Conservation (phyloP, 805 yeast species). For the Jamesozyma lodderae region DNA sequence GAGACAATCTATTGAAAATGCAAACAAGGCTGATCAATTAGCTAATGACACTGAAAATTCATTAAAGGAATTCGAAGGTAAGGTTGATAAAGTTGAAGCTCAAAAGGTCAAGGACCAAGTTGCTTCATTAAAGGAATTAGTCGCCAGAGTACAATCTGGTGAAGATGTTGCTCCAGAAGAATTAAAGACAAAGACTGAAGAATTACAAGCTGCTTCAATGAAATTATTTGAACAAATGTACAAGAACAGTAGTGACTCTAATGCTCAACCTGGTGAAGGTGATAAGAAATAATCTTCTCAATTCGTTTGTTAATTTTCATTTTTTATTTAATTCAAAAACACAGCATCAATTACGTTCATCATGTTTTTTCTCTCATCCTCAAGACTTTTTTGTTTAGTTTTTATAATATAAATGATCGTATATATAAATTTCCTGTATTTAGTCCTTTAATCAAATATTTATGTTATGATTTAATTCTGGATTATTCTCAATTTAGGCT, state of each 20-base stretch:
- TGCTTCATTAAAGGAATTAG: slow-evolving; percentile 51
- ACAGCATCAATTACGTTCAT: background rate
- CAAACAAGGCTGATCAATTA: slow-evolving; percentile 68
- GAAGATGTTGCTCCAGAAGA: slow-evolving; percentile 47
- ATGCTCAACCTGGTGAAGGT: slow-evolving; percentile 9
- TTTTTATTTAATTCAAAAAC: background rate
- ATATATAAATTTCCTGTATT: slow-evolving; percentile 10
- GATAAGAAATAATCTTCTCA: slow-evolving; percentile 2
- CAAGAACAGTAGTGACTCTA: slow-evolving; percentile 26
- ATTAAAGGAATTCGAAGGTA: slow-evolving; percentile 61
- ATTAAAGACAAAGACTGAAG: slow-evolving; percentile 65
- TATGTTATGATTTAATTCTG: too few relatives aligned
- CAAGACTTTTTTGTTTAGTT: background rate
- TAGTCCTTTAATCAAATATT: too few relatives aligned
- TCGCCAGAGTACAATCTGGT: slow-evolving; percentile 57
- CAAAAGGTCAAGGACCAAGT: slow-evolving; percentile 43
- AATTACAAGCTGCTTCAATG: slow-evolving; percentile 64
- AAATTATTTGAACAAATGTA: slow-evolving; percentile 61
- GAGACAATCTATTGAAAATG: slow-evolving; percentile 72
- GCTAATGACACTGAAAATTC: slow-evolving; percentile 87
- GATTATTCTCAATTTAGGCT: too few relatives aligned
- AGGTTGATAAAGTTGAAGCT: slow-evolving; percentile 41
- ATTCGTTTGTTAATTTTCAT: background rate
- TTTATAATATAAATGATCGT: too few relatives aligned
- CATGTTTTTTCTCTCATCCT: background rate